phyloP scores from a whole-genome alignment of 306 rosid genomes.

The Fragaria vesca region DNA sequence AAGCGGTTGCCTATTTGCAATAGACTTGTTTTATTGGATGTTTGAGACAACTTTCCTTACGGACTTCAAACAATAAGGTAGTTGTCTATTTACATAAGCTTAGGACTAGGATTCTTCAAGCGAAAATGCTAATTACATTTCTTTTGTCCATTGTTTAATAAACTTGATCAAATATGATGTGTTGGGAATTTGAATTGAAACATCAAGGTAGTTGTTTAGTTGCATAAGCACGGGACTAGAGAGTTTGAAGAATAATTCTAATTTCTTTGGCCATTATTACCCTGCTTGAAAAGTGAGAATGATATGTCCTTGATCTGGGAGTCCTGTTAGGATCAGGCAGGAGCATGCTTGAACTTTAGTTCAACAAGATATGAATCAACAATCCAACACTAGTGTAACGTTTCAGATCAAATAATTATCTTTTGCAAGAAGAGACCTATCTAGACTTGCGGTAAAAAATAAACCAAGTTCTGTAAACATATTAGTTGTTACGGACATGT shows the following conservation, averaged over 20 bases:
- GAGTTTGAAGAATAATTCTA: not conserved
- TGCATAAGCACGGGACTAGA: not conserved
- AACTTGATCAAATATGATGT: not conserved
- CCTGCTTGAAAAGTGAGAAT: not conserved
- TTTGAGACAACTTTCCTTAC: not conserved
- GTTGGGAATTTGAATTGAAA: not conserved
- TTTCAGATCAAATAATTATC: too few species aligned
- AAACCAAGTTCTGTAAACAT: not conserved
- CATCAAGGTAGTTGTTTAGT: not conserved
- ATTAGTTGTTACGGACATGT: not conserved
- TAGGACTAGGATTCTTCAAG: not conserved
- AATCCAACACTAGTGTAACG: too few species aligned
- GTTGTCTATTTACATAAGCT: not conserved
- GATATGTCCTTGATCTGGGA: not conserved
- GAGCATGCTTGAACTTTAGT: not conserved
- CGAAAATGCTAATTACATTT: not conserved
- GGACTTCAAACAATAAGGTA: not conserved
- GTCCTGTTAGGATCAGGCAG: not conserved
- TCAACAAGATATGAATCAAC: not conserved
- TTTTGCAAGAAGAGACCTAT: not conserved
- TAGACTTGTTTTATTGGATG: not conserved
- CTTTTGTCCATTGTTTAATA: not conserved
- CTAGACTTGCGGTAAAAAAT: not conserved
- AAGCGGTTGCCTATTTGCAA: not conserved
- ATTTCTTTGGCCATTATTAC: slow-evolving; percentile 3